Percentiles rank a stretch among this genome's conserved stretches.
Evolutionary conservation across 2,329 filamentous ascomycete species (phyloP).

Genomic region (Didymella pomorum): DNA sequence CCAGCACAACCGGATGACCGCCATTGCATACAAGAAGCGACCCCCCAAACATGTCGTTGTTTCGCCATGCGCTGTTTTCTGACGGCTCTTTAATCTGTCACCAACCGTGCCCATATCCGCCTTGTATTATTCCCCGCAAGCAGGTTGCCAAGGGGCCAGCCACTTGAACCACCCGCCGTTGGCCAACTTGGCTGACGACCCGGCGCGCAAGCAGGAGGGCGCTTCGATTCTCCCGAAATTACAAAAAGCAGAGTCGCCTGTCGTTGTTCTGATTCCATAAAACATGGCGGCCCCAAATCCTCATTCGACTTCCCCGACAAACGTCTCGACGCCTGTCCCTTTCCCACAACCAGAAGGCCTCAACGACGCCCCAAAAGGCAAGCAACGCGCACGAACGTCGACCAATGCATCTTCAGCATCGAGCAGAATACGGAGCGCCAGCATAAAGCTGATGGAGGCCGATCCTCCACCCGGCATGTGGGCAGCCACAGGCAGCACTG

Average conservation of each 20-base stretch:
- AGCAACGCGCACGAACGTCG: slow-evolving; percentile 36
- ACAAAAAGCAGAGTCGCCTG: slow-evolving; percentile 4
- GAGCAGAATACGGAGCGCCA: slow-evolving; percentile 45
- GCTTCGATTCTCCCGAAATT: slow-evolving; percentile 5
- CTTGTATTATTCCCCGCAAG: slow-evolving; percentile 12
- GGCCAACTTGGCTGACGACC: slow-evolving; percentile 19
- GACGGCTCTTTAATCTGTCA: neutral
- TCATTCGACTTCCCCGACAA: slow-evolving; percentile 20
- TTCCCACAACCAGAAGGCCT: slow-evolving; percentile 12
- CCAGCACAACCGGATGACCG: slow-evolving; percentile 1
- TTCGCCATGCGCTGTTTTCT: neutral
- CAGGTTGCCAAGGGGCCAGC: slow-evolving; percentile 14
- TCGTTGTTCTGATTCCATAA: neutral
- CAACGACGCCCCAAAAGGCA: slow-evolving; percentile 17
- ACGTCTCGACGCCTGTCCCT: slow-evolving; percentile 13
- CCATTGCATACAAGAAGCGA: slow-evolving; percentile 10
- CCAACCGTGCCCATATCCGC: slow-evolving; percentile 1
- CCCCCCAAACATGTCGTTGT: slow-evolving; percentile 10
- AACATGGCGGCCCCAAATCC: slow-evolving; percentile 35
- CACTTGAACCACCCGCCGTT: slow-evolving; percentile 9
- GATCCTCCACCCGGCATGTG: slow-evolving; percentile 53
- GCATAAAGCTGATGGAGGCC: slow-evolving; percentile 50
- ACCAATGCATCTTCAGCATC: slow-evolving; percentile 46
- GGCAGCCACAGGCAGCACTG: slow-evolving; percentile 55
- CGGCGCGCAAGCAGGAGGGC: slow-evolving; percentile 13